Evolutionary conservation across 306 rosid genomes (phyloP), one percentile per base, ranked within the genome.

Genomic region (Begonia masoniana): DNA sequence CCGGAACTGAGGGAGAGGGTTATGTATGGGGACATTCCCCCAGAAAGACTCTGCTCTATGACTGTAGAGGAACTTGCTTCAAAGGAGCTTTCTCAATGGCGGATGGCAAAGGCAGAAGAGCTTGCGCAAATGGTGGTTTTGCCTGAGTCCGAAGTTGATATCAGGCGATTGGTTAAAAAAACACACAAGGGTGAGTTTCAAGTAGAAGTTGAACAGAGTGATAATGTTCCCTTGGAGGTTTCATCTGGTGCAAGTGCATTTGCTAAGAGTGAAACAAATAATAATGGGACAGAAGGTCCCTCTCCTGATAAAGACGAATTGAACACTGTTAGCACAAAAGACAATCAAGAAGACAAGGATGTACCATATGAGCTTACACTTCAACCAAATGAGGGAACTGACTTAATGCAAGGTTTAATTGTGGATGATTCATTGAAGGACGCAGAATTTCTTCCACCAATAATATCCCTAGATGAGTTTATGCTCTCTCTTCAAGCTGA

Each of bases 61-160:
- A 81, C 79, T 47, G 96, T 94, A 1, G 96, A 87, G 70, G 96
- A 87, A 54, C 96, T 87, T 70, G 96, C 96, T 70, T 87, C 96
- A 15, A 78, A 87, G 75, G 94, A 87, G 78, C 96, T 87, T 63
- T 83, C 94, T 54, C 62, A 87, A 70, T 87, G 96, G 96, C 79
- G 96, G 68, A 74, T 76, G 76, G 96, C 96, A 15, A 87, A 87
- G 76, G 96, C 96, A 10, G 96, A 87, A 71, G 94, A 87, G 69
- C 60, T 83, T 74, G 96, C 87, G 4, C 84, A 87, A 63, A 87
- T 87, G 94, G 91, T 83, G 55, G 85, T 87, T 62, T 68, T 87
- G 63, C 84, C 94, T 6, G 84, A 87, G 66, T 72, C 82, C 13
- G 96, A 81, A 51, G 81, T 61, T 62, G 94, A 87, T 66, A 39